Evolutionary conservation across 2,329 filamentous ascomycete species (phyloP).

Genomic region (Cadophora gregata): DNA sequence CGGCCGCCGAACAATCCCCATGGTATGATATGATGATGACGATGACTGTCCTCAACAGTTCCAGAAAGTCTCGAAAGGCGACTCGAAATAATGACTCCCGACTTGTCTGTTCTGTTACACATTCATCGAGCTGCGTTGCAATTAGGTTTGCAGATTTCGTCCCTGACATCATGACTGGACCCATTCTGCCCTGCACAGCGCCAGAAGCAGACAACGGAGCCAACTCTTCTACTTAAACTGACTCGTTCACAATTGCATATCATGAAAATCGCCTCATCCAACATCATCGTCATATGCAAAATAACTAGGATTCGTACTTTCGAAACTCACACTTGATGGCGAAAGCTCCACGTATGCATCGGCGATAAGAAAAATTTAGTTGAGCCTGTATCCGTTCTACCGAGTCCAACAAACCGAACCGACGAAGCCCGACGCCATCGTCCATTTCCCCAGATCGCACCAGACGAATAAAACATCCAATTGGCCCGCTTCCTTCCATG

Average conservation of each 20-base stretch:
- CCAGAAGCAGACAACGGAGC: neutral
- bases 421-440: neutral
- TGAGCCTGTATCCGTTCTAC: neutral
- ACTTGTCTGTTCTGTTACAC: neutral
- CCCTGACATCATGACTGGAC: slow-evolving; percentile 8
- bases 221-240: neutral
- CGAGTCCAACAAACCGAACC: neutral
- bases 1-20: neutral
- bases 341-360: neutral
- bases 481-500: slow-evolving; percentile 14
- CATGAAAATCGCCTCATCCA: slow-evolving; percentile 3
- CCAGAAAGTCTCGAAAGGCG: neutral
- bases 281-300: neutral
- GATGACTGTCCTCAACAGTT: neutral
- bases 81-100: neutral
- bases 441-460: slow-evolving; percentile 20
- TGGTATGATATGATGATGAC: slow-evolving; percentile 6
- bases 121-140: neutral
- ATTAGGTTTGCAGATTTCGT: slow-evolving; percentile 6
- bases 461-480: neutral
- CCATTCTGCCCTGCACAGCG: neutral
- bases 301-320: neutral
- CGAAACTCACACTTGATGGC: neutral
- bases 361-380: neutral
- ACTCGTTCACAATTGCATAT: neutral